Evolutionary conservation across 495 filamentous ascomycete species (phyloP).

Genomic region (Penicillium cosmopolitanum): DNA sequence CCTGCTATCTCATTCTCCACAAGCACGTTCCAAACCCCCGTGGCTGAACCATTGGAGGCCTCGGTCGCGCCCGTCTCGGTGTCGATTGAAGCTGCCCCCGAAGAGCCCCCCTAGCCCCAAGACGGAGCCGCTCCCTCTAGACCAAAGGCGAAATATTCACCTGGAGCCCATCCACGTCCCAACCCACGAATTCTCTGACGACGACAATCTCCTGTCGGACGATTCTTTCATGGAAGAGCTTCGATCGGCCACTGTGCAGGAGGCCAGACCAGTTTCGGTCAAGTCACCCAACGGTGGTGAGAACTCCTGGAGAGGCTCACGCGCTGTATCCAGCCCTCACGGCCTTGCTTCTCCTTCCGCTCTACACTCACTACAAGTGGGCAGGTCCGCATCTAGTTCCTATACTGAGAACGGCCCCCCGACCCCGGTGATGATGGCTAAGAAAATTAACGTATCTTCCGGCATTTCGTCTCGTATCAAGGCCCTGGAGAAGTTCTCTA

Average conservation of each 20-base stretch:
- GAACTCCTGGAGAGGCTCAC: slow-evolving; percentile 47
- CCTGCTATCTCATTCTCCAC: slow-evolving; percentile 26
- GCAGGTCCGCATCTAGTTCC: slow-evolving; percentile 45
- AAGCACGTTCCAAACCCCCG: slow-evolving; percentile 21
- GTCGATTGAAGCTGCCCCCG: slow-evolving; percentile 25
- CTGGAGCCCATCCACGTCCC: slow-evolving; percentile 61
- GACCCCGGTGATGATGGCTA: slow-evolving; percentile 54
- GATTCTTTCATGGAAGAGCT: slow-evolving; percentile 91
- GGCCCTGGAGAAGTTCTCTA: slow-evolving; percentile 76
- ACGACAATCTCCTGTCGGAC: slow-evolving; percentile 71
- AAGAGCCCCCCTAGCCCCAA: slow-evolving; percentile 25
- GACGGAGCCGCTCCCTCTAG: slow-evolving; percentile 26
- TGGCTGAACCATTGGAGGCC: slow-evolving; percentile 25
- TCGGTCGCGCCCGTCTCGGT: slow-evolving; percentile 22
- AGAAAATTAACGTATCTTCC: slow-evolving; percentile 80
- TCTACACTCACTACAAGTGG: slow-evolving; percentile 45
- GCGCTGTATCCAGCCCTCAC: slow-evolving; percentile 55
- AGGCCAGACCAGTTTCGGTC: slow-evolving; percentile 81
- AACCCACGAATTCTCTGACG: slow-evolving; percentile 61
- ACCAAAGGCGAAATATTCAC: slow-evolving; percentile 51
- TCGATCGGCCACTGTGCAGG: slow-evolving; percentile 76
- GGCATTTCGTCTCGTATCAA: slow-evolving; percentile 91
- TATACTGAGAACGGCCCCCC: slow-evolving; percentile 33
- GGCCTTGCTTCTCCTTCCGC: slow-evolving; percentile 31
- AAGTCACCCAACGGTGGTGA: slow-evolving; percentile 64